These are phyloP conservation scores for Cucurbitaria berberidis DNA, from an alignment of 2,329 filamentous ascomycete species.

Conservation along the genomic window DNA sequence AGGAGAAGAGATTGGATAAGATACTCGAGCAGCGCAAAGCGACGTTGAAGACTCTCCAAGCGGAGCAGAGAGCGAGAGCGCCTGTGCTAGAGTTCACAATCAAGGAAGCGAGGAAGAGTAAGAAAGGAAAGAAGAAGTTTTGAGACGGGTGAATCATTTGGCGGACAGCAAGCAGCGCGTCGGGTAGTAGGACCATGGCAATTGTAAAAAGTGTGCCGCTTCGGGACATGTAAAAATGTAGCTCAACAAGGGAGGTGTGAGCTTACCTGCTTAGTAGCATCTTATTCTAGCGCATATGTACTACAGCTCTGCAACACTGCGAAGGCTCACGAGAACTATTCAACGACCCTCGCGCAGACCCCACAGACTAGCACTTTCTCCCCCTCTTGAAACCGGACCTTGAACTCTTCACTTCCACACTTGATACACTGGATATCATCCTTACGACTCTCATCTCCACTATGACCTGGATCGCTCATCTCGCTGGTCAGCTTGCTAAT, in stretches of 20 bases:
- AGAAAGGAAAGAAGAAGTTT: not conserved
- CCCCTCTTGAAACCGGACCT: slow-evolving; percentile 61
- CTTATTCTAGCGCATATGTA: too few relatives aligned
- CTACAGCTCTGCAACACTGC: not conserved
- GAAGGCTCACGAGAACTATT: slow-evolving; percentile 1
- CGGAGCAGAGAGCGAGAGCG: not conserved
- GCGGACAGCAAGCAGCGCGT: too few relatives aligned
- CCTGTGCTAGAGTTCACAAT: not conserved
- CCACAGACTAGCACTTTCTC: slow-evolving; percentile 67
- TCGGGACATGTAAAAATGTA: not conserved
- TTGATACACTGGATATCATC: slow-evolving; percentile 57
- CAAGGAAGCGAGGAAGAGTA: not conserved
- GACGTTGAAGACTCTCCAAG: not conserved
- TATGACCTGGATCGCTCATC: slow-evolving; percentile 15
- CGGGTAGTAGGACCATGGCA: too few relatives aligned
- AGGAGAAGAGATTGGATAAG: not conserved
- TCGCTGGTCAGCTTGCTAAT: slow-evolving; percentile 62
- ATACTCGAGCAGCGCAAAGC: not conserved
- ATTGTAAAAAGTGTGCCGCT: not conserved
- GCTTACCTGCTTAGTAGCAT: not conserved
- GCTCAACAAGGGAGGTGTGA: too few relatives aligned
- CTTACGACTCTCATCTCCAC: slow-evolving; percentile 51
- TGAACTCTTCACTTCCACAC: slow-evolving; percentile 68
- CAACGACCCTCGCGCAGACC: slow-evolving; percentile 52
- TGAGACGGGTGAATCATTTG: not conserved